Base-by-base conservation (phyloP, 2,329 filamentous ascomycete genomes). In the Colletotrichum tropicale region DNA sequence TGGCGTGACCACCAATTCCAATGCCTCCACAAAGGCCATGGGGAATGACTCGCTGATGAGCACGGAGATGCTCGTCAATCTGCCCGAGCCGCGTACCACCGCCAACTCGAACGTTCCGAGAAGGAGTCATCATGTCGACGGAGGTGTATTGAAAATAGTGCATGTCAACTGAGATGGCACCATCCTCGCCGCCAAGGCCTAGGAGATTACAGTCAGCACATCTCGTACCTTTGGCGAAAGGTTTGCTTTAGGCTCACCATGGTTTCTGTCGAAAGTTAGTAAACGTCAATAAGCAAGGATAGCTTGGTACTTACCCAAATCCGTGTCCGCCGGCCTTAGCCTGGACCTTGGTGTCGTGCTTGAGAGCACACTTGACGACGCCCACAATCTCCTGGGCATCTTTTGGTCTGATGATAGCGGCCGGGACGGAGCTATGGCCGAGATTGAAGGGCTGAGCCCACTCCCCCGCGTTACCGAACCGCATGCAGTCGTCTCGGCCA, bases 261-360 rank as follows among this genome's bases (percentile, higher is more conserved):
- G 48, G 16, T 76, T 76, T 0, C 74, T 76, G 8, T 21, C 21
- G 16, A 13, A 12, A 0, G 13, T 43, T 43, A 32, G 21, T 6
- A 12, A 58, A 30, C 30, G 18, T 8, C 6, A 1, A 16, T 4
- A 13, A 16, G 9, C 7, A 8, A 8, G 24, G 3, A 3, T 12
- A 15, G n/a, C 21, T 38, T 24, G 7, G 8, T n/a, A 75, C 87
- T 79, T 80, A 89, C 88, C 85, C 91, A 77, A 91, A 94, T 0
- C 90, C 93, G 79, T 94, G 92, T 0, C 92, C 92, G 5, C 92
- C 92, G 3, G 90, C 91, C 77, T 87, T 90, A 16, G 92, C 89
- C 79, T 93, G 91, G 0, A 93, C 90, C 77, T 89, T 89, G 67
- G 89, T 81, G 8, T 83, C 84, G 74, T 85, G 83, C 36, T 86